Evolutionary conservation across 75 land plant species (phyloP).

Genomic region (Picea sitchensis): DNA sequence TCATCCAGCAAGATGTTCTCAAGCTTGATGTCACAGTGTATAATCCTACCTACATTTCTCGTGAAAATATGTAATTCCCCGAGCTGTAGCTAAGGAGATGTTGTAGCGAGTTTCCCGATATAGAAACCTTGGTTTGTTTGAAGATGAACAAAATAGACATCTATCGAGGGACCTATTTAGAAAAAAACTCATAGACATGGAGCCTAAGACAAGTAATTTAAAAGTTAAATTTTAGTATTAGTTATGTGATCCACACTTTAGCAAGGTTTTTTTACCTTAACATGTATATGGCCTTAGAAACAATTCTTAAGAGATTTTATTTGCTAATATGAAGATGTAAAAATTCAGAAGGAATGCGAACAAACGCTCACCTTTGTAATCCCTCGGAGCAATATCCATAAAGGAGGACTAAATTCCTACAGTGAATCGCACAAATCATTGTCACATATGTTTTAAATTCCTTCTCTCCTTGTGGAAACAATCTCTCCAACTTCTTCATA

Average conservation of each 20-base stretch:
- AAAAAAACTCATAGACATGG: constrained; percentile 32
- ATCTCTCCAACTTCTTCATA: constrained; percentile 46
- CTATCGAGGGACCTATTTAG: constrained; percentile 27
- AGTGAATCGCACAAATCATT: constrained; percentile 77
- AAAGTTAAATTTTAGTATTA: neutral
- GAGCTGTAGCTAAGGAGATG: constrained; percentile 60
- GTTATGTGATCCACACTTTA: neutral
- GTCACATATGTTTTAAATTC: constrained; percentile 78
- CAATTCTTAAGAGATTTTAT: neutral
- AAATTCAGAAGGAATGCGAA: neutral
- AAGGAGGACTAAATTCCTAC: constrained; percentile 68
- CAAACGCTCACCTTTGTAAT: constrained; percentile 40
- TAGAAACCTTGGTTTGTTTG: constrained; percentile 19
- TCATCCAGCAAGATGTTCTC: constrained; percentile 73
- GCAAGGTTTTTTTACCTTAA: neutral
- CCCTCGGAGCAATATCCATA: constrained; percentile 79
- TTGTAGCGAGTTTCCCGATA: constrained; percentile 67
- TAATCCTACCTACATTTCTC: constrained; percentile 62
- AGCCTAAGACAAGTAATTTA: constrained; percentile 10
- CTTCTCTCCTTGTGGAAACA: constrained; percentile 71
- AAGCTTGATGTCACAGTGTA: constrained; percentile 89
- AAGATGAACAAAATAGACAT: constrained; percentile 19
- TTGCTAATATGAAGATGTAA: neutral
- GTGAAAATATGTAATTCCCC: constrained; percentile 73
- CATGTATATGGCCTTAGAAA: neutral